Evolutionary conservation across 176 grass and related monocot genomes (phyloP).

Genomic region (Musa itinerans): DNA sequence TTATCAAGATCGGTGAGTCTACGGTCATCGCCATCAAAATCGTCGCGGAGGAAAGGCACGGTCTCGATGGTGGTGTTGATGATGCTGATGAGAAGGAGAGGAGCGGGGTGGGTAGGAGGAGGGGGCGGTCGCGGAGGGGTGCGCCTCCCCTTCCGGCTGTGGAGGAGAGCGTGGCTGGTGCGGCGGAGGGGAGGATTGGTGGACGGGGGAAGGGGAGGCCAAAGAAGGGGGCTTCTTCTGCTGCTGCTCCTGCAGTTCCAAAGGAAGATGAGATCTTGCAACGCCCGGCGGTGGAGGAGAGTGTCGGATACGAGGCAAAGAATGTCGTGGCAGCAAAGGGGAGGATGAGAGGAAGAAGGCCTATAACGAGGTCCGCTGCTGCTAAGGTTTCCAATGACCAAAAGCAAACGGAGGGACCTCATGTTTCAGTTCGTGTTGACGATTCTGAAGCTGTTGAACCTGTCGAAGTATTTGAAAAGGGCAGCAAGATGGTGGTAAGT

Average conservation of each 20-base stretch:
- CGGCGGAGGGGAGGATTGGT: neutral
- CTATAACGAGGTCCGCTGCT: neutral
- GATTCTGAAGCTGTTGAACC: constrained; percentile 10
- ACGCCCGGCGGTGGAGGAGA: neutral
- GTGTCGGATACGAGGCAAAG: neutral
- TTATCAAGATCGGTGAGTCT: constrained; percentile 60
- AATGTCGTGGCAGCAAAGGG: neutral
- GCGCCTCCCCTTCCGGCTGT: constrained; percentile 8
- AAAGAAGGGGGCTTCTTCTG: constrained; percentile 7
- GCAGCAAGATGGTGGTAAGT: neutral
- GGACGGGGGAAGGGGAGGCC: constrained; percentile 2
- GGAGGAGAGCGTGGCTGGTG: neutral
- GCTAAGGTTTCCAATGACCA: constrained; percentile 20
- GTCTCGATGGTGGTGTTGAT: neutral
- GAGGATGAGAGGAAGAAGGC: constrained; percentile 16
- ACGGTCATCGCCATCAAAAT: constrained; percentile 44
- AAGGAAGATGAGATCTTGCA: constrained; percentile 19
- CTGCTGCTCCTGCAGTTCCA: constrained; percentile 2
- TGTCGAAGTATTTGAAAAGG: neutral
- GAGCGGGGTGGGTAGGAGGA: constrained; percentile 2
- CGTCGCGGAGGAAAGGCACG: neutral
- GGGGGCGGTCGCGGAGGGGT: neutral
- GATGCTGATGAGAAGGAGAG: constrained; percentile 20
- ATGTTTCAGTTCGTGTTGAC: neutral
- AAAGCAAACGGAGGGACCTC: constrained; percentile 2